Evolutionary conservation across 176 grass and related monocot genomes (phyloP).

Genomic region (Cenchrus purpureus): DNA sequence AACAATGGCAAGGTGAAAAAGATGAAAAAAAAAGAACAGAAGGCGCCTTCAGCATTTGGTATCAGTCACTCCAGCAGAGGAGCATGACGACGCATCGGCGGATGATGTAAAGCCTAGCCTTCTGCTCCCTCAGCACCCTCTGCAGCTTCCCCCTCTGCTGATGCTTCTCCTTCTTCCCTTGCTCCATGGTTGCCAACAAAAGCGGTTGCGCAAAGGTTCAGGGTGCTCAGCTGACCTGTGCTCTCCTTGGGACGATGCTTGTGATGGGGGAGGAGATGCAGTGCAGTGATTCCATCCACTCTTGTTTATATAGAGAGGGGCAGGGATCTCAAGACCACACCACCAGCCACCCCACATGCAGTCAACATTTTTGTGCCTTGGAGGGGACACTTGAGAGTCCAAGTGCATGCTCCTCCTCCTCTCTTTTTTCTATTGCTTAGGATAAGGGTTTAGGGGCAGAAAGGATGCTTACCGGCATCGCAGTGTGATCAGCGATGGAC

Average conservation of each 20-base stretch:
- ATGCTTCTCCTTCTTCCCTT: slow-evolving; percentile 56
- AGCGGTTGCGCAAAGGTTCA: not conserved
- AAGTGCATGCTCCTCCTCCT: slow-evolving; percentile 45
- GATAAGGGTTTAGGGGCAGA: slow-evolving; percentile 30
- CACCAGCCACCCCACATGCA: slow-evolving; percentile 43
- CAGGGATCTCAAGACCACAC: slow-evolving; percentile 32
- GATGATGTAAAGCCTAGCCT: slow-evolving; percentile 77
- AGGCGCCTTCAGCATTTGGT: not conserved
- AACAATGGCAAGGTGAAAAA: slow-evolving; percentile 43
- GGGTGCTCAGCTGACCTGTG: not conserved
- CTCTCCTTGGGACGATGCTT: slow-evolving; percentile 27
- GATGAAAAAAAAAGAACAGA: not conserved
- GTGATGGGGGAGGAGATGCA: not conserved
- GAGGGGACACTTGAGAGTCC: slow-evolving; percentile 56
- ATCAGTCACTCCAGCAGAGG: slow-evolving; percentile 64
- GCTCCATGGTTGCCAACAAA: slow-evolving; percentile 43
- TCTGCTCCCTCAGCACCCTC: slow-evolving; percentile 65
- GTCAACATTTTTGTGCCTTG: slow-evolving; percentile 50
- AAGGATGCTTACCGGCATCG: slow-evolving; percentile 28
- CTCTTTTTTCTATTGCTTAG: slow-evolving; percentile 38
- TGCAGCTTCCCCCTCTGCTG: slow-evolving; percentile 51
- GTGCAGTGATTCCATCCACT: slow-evolving; percentile 2
- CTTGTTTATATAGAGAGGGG: slow-evolving; percentile 41
- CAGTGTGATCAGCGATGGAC: slow-evolving; percentile 43
- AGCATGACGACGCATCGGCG: slow-evolving; percentile 72